phyloP scores from a whole-genome alignment of 75 land plant species.

The Larix kaempferi region DNA sequence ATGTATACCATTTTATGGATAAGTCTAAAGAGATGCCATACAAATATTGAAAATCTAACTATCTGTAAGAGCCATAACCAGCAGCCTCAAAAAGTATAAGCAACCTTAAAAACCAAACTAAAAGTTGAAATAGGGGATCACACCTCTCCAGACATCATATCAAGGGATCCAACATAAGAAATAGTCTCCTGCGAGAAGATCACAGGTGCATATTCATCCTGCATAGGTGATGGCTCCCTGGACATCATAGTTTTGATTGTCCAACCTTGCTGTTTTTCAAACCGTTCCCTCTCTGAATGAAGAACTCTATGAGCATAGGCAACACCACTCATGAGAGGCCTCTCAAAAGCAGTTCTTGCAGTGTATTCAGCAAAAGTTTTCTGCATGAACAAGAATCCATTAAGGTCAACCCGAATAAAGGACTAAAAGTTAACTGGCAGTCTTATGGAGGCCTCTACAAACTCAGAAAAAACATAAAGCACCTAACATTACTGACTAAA shows the following conservation, averaged over 20 bases:
- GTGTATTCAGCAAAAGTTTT: conserved; percentile 51
- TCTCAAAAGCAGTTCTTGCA: conserved; percentile 51
- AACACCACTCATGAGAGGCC: conserved; percentile 51
- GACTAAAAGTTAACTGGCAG: neutral
- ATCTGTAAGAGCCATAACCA: neutral
- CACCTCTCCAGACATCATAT: conserved; percentile 57
- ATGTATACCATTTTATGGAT: neutral
- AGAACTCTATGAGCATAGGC: conserved; percentile 46
- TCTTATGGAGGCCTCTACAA: neutral
- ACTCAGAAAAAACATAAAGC: neutral
- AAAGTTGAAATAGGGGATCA: neutral
- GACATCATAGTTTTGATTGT: conserved; percentile 38
- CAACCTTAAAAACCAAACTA: neutral
- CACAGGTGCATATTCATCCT: conserved; percentile 47
- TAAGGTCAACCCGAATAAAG: neutral
- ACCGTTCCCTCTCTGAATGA: conserved; percentile 29
- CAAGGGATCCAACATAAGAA: conserved; percentile 27
- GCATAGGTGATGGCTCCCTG: conserved; percentile 20
- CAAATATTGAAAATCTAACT: neutral
- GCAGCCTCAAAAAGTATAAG: neutral
- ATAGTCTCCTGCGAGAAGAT: conserved; percentile 41
- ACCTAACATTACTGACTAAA: neutral
- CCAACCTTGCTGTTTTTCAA: conserved; percentile 46
- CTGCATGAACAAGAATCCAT: conserved; percentile 15
- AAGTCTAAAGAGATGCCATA: neutral